Conservation (phyloP, 2,329 filamentous ascomycete species). For the Dactylellina drechsleri region DNA sequence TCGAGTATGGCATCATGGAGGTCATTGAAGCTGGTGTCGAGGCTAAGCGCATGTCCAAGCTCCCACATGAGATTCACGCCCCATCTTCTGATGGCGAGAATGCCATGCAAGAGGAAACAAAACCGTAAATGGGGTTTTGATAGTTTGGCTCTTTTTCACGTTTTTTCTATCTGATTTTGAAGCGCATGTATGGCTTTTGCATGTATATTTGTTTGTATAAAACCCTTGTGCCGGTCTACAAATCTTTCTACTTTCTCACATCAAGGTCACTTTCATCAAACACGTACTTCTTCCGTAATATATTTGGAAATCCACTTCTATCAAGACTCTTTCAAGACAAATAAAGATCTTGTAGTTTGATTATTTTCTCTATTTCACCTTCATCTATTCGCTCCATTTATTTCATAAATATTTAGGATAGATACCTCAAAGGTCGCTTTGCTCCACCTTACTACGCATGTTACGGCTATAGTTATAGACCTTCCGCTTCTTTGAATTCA, state of each 20-base stretch:
- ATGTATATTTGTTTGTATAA: conserved; percentile 15
- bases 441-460: neutral
- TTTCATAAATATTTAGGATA: no score
- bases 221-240: conserved; percentile 34
- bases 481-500: neutral
- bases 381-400: no score
- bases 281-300: conserved; percentile 21
- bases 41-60: conserved; percentile 39
- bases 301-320: conserved; percentile 18
- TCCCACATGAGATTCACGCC: conserved; percentile 23
- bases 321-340: conserved; percentile 1
- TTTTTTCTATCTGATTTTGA: neutral
- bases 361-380: neutral
- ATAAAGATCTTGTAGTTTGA: neutral
- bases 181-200: conserved; percentile 13
- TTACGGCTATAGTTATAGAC: neutral
- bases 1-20: conserved; percentile 52
- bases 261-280: neutral
- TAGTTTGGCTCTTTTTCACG: conserved; percentile 16
- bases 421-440: neutral
- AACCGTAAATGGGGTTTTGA: conserved; percentile 28
- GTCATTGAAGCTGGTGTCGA: conserved; percentile 50
- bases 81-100: conserved; percentile 45
- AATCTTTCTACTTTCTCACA: neutral
- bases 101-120: conserved; percentile 39